These are phyloP conservation scores for Starmerella apicola DNA, from an alignment of 805 yeast genomes.

Conservation along the genomic window DNA sequence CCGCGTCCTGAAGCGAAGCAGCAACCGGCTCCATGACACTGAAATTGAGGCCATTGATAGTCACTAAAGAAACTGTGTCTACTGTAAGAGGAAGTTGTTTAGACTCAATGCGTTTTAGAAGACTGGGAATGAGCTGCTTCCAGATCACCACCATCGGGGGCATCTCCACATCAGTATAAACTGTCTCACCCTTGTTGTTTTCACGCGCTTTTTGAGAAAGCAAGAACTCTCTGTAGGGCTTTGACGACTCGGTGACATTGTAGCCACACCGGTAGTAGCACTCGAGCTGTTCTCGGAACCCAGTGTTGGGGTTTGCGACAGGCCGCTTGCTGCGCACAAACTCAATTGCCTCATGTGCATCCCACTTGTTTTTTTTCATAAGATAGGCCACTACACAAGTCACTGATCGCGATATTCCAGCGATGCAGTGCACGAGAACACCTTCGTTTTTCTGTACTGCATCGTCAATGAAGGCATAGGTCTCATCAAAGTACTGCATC, in stretches of 20 bases:
- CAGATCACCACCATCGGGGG: constrained; percentile 17
- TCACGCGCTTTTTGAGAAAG: constrained; percentile 25
- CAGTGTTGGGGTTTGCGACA: constrained; percentile 56
- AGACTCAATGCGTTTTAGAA: constrained; percentile 1
- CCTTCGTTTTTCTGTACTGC: constrained; percentile 31
- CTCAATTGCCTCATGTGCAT: constrained; percentile 50
- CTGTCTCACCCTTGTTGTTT: constrained; percentile 1
- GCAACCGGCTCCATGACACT: constrained; percentile 13
- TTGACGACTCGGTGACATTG: constrained; percentile 23
- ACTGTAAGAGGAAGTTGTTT: too few species aligned
- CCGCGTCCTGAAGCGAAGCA: constrained; percentile 1
- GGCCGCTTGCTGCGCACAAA: constrained; percentile 59
- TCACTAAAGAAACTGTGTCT: constrained; percentile 6
- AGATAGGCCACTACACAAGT: constrained; percentile 78
- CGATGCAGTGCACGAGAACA: constrained; percentile 45
- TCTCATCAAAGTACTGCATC: constrained; percentile 44
- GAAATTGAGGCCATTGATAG: constrained; percentile 5
- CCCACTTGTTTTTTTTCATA: constrained; percentile 57
- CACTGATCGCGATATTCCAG: constrained; percentile 85
- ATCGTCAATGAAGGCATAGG: constrained; percentile 53
- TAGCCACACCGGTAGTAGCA: constrained; percentile 40
- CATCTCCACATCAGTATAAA: constrained; percentile 31
- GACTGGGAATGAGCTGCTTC: constrained; percentile 16
- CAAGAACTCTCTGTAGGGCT: constrained; percentile 32
- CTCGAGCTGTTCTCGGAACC: constrained; percentile 60